phyloP scores from a whole-genome alignment of 345 rosid species.

The Syzygium oleosum region DNA sequence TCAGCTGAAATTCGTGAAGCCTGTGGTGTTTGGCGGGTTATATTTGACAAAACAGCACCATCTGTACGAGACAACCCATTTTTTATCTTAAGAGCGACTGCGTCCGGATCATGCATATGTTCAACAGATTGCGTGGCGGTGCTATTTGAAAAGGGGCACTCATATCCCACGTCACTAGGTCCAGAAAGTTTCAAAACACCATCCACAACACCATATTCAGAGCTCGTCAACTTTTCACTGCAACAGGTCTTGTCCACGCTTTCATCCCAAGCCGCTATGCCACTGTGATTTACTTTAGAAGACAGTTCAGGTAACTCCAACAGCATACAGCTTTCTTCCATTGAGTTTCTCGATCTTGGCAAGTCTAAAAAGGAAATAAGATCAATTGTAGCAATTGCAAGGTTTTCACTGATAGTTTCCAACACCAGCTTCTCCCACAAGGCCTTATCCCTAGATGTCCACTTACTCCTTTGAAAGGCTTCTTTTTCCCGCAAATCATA shows the following conservation, averaged over 20 bases:
- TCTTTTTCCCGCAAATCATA: slow-evolving; percentile 50
- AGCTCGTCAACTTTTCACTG: background rate
- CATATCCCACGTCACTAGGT: background rate
- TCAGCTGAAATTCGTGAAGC: background rate
- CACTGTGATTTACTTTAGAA: background rate
- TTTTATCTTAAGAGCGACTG: background rate
- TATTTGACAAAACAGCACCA: background rate
- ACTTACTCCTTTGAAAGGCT: slow-evolving; percentile 37
- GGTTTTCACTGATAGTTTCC: slow-evolving; percentile 43
- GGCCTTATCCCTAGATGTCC: slow-evolving; percentile 37
- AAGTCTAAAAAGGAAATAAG: background rate
- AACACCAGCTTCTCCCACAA: slow-evolving; percentile 33
- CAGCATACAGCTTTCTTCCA: background rate
- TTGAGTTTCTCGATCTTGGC: background rate
- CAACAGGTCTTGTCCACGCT: background rate
- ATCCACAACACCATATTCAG: background rate
- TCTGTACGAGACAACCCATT: background rate
- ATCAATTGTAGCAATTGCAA: background rate
- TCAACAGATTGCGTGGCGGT: background rate
- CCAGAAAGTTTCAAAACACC: background rate
- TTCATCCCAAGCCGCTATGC: background rate
- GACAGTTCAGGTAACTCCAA: background rate
- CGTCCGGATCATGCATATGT: background rate
- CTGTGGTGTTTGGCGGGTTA: background rate
- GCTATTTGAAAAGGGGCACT: background rate